Conservation (phyloP, 2,329 filamentous ascomycete genomes). For the Fusarium sp. region DNA sequence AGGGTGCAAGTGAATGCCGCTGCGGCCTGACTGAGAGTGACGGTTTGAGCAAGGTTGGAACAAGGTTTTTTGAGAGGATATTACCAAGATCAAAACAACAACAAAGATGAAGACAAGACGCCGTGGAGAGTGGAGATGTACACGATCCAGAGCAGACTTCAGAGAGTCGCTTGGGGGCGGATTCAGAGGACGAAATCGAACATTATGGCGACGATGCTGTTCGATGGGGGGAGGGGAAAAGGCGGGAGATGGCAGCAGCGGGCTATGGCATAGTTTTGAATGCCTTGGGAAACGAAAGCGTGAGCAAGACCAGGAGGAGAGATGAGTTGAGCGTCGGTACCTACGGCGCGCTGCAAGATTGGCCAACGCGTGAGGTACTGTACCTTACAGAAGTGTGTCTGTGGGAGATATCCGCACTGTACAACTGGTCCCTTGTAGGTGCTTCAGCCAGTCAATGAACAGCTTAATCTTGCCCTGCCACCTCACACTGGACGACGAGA, state of each 20-base stretch:
- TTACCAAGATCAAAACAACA: constrained; percentile 41
- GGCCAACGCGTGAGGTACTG: constrained; percentile 23
- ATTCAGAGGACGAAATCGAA: constrained; percentile 66
- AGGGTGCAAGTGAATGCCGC: constrained; percentile 67
- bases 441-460: constrained; percentile 26
- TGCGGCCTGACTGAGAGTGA: constrained; percentile 50
- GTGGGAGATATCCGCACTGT: constrained; percentile 10
- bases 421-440: constrained; percentile 22
- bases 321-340: constrained; percentile 37
- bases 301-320: constrained; percentile 39
- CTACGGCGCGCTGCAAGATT: constrained; percentile 33
- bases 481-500: constrained; percentile 20
- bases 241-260: constrained; percentile 46
- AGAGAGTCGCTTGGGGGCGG: constrained; percentile 63
- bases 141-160: constrained; percentile 65
- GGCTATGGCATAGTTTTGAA: constrained; percentile 56
- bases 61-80: constrained; percentile 22
- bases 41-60: constrained; percentile 2
- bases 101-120: constrained; percentile 49
- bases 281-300: constrained; percentile 41
- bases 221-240: constrained; percentile 62
- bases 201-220: constrained; percentile 64
- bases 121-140: constrained; percentile 55
- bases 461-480: neutral
- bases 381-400: constrained; percentile 25